phyloP scores from a whole-genome alignment of 2,329 filamentous ascomycete genomes.

The Stylonectria norvegica region DNA sequence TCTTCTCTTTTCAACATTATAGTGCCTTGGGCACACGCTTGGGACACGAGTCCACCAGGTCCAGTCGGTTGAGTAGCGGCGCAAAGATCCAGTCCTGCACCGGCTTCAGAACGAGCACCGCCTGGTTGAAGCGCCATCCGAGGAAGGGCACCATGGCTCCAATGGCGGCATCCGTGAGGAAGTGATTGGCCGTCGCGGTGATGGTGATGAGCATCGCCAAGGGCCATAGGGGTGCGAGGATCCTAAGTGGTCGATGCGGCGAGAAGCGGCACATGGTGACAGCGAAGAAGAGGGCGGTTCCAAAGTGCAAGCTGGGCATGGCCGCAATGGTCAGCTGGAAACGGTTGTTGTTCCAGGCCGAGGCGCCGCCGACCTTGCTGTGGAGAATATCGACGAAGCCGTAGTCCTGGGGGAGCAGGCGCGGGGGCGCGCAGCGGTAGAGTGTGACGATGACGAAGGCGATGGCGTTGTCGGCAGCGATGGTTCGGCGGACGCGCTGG shows the following conservation, averaged over 20 bases:
- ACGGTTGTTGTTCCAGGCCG: conserved; percentile 42
- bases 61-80: conserved; percentile 21
- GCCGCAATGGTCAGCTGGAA: conserved; percentile 47
- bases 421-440: conserved; percentile 48
- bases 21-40: conserved; percentile 17
- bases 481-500: conserved; percentile 41
- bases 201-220: conserved; percentile 40
- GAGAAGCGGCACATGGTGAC: conserved; percentile 36
- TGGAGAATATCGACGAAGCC: conserved; percentile 48
- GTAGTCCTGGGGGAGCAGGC: conserved; percentile 43
- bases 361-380: conserved; percentile 19
- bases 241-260: conserved; percentile 35
- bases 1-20: no score
- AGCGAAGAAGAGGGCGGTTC: conserved; percentile 37
- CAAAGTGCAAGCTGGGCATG: conserved; percentile 49
- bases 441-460: conserved; percentile 46
- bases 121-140: conserved; percentile 32
- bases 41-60: conserved; percentile 17
- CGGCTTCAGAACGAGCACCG: conserved; percentile 25
- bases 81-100: conserved; percentile 29
- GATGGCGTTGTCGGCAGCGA: conserved; percentile 47
- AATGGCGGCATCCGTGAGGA: conserved; percentile 35
- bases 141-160: conserved; percentile 33
- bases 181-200: conserved; percentile 40
- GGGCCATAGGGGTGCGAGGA: conserved; percentile 42